Percentiles rank a stretch among this genome's conserved stretches.
Evolutionary conservation across 2,329 filamentous ascomycete species (phyloP).

Genomic region (Cordyceps javanica): DNA sequence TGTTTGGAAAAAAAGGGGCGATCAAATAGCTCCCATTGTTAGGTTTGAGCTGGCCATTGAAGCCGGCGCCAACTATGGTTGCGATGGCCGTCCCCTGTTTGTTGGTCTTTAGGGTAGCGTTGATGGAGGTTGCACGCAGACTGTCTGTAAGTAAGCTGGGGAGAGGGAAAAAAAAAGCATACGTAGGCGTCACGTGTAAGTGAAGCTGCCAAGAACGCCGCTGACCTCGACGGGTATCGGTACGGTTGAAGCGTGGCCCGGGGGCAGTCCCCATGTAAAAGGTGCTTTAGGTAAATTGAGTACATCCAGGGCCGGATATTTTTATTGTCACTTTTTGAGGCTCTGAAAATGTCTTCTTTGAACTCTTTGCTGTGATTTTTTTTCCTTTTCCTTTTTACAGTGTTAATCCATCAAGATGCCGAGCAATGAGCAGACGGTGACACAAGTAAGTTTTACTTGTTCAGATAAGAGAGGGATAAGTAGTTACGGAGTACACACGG

Average conservation of each 20-base stretch:
- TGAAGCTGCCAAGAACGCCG: conserved; percentile 2
- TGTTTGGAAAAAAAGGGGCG: no score
- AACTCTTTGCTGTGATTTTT: background rate
- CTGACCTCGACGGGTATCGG: conserved; percentile 7
- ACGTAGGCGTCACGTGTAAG: conserved; percentile 9
- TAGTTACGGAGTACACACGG: background rate
- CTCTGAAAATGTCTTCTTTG: background rate
- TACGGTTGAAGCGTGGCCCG: background rate
- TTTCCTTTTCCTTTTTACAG: no score
- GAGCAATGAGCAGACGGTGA: background rate
- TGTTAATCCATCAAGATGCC: no score
- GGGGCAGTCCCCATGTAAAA: no score
- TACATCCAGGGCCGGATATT: background rate
- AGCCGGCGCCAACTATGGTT: no score
- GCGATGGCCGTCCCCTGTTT: no score
- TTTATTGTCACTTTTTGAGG: background rate
- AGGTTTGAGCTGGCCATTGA: no score
- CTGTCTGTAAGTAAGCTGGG: background rate
- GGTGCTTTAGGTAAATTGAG: no score
- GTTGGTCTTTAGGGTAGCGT: background rate
- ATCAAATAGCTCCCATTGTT: no score
- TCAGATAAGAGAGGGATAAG: no score
- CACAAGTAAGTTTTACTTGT: no score
- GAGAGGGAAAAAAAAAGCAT: background rate
- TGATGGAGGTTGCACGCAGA: background rate